These are phyloP conservation scores for Ustilago sp. DNA, from an alignment of 1,284 basidiomycete genomes.

Conservation along the genomic window DNA sequence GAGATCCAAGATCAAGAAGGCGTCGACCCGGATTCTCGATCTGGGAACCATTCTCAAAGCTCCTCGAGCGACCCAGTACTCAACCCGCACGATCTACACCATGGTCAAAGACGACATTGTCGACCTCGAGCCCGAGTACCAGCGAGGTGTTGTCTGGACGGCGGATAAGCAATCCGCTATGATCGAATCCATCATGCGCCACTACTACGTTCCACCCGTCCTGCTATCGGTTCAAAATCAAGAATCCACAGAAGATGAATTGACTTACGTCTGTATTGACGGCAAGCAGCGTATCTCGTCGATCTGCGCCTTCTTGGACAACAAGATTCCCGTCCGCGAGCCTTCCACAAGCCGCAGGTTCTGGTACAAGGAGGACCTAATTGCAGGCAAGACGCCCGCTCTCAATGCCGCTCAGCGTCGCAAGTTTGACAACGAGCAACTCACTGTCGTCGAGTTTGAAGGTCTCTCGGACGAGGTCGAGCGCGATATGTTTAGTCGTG, in stretches of 20 bases:
- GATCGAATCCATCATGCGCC: constrained; percentile 57
- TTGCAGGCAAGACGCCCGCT: constrained; percentile 23
- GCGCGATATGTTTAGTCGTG: constrained; percentile 58
- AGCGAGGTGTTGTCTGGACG: constrained; percentile 57
- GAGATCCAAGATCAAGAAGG: constrained; percentile 8
- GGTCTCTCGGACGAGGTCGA: constrained; percentile 47
- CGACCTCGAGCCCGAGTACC: constrained; percentile 60
- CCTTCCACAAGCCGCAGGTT: constrained; percentile 31
- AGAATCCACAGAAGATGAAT: constrained; percentile 14
- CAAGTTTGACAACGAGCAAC: constrained; percentile 54
- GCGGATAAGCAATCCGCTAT: constrained; percentile 52
- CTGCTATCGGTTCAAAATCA: constrained; percentile 40
- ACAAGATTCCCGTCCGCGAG: constrained; percentile 48
- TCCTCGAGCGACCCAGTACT: constrained; percentile 34
- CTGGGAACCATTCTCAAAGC: constrained; percentile 40
- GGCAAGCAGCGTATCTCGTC: constrained; percentile 60
- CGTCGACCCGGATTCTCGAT: constrained; percentile 54
- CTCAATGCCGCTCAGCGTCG: constrained; percentile 36
- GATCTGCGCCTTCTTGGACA: constrained; percentile 46
- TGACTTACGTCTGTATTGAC: constrained; percentile 53
- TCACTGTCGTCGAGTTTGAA: constrained; percentile 47
- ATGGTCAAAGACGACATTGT: constrained; percentile 45
- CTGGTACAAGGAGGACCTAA: constrained; percentile 47
- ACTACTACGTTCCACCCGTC: constrained; percentile 60
- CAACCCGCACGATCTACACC: constrained; percentile 30